Conservation (phyloP, 306 rosid species). For the Ceratonia siliqua region DNA sequence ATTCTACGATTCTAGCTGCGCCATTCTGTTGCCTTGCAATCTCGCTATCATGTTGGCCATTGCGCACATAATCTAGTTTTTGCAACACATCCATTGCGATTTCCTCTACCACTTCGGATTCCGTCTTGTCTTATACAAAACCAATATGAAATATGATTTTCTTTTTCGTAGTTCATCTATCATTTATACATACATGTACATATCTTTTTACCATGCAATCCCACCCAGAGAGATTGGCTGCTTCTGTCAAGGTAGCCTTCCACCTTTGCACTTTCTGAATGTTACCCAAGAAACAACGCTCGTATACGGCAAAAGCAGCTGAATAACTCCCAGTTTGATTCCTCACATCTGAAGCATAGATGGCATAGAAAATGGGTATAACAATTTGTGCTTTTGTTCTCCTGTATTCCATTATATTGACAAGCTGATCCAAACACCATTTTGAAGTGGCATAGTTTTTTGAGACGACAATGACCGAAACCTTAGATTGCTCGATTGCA, state of each 20-base stretch:
- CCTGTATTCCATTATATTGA: constrained; percentile 31
- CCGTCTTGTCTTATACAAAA: background rate
- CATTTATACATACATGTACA: too few relatives aligned
- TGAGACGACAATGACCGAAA: background rate
- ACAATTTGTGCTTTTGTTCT: constrained; percentile 13
- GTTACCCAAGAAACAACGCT: background rate
- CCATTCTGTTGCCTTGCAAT: too few relatives aligned
- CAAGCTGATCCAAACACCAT: background rate
- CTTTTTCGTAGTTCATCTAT: too few relatives aligned
- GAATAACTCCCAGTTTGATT: constrained; percentile 31
- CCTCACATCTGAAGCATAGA: constrained; percentile 23
- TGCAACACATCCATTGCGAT: background rate
- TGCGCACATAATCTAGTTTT: background rate
- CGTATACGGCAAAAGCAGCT: background rate
- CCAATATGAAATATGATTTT: too few relatives aligned
- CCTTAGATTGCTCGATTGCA: background rate
- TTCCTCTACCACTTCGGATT: background rate
- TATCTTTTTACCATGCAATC: too few relatives aligned
- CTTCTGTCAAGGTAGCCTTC: constrained; percentile 16
- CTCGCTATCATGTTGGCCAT: too few relatives aligned
- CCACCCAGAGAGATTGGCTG: constrained; percentile 27
- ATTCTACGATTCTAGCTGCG: too few relatives aligned
- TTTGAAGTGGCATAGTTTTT: background rate
- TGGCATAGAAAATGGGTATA: constrained; percentile 37
- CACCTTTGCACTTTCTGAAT: constrained; percentile 25